These are phyloP conservation scores for Powellomyces hirtus DNA, from an alignment of 192 early-diverging fungal species.

Conservation along the genomic window DNA sequence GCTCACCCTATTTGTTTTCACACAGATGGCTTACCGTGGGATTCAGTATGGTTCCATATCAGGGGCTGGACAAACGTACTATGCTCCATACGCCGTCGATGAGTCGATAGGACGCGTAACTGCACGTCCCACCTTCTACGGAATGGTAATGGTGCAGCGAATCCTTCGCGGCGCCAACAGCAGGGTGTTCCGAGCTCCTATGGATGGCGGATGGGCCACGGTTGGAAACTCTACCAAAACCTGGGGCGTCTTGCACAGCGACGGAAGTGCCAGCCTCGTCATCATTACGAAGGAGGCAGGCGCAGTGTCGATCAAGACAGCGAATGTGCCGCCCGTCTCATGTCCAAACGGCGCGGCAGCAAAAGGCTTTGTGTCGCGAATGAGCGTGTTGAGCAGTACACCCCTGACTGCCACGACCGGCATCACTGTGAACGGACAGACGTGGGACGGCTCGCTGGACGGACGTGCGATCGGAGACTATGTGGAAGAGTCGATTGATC, in stretches of 20 bases:
- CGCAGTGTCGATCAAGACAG: not conserved
- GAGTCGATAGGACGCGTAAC: not conserved
- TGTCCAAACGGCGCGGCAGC: not conserved
- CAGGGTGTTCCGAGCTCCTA: slow-evolving; percentile 4
- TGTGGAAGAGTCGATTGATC: slow-evolving; percentile 6
- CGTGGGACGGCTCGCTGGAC: slow-evolving; percentile 12
- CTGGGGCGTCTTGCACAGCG: slow-evolving; percentile 10
- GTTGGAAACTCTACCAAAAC: slow-evolving; percentile 15
- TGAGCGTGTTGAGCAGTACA: not conserved
- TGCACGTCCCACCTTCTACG: slow-evolving; percentile 15
- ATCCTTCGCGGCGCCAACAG: slow-evolving; percentile 9
- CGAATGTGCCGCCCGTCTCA: not conserved
- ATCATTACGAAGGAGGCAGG: slow-evolving; percentile 1
- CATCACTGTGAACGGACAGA: slow-evolving; percentile 14
- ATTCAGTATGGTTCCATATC: slow-evolving; percentile 13
- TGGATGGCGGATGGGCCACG: slow-evolving; percentile 15
- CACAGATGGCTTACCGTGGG: slow-evolving; percentile 21
- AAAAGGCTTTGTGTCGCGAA: slow-evolving; percentile 6
- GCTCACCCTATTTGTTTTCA: not conserved
- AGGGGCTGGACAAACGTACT: slow-evolving; percentile 17
- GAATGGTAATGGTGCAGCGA: slow-evolving; percentile 11
- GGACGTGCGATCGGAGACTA: slow-evolving; percentile 1
- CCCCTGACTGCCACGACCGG: slow-evolving; percentile 9
- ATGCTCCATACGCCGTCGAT: slow-evolving; percentile 17
- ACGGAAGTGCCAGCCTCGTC: slow-evolving; percentile 3